Base-by-base conservation (phyloP, 2,329 filamentous ascomycete genomes). In the Fusarium oligoseptatum region DNA sequence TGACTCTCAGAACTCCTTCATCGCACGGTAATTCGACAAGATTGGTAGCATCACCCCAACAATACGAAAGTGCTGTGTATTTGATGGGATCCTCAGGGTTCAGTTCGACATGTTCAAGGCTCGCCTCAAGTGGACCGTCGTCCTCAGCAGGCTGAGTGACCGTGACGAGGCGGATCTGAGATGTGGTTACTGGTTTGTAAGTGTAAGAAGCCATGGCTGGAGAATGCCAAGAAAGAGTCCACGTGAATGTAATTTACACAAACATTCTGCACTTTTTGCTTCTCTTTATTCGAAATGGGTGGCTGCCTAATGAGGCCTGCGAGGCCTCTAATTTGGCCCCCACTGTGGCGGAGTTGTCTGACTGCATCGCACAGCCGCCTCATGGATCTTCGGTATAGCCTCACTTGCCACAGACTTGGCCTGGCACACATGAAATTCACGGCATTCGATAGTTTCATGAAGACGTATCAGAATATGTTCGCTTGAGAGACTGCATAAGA, bases 21-120 rank as follows among this genome's bases (percentile, higher is more conserved):
- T 72, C 56, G 2, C 71, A 76, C 2, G 66, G 68, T 3, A 76
- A 11, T 8, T 64, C 8, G 3, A 74, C 41, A 12, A 11, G 27
- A 15, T 27, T 17, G 1, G 15, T 37, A 0, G 73, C 12, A 22
- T 56, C 57, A 20, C 74, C 71, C 73, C 73, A 76, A 9, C 67
- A 64, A 6, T 76, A 76, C 0, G 74, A 76, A 3, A 76, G 37
- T 1, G 73, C 74, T 4, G 73, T 72, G 22, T 76, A 76, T 1
- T 27, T 48, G n/a, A 62, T 32, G 1, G 73, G 74, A 1, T 76
- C 50, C 1, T 72, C 66, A 1, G 60, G 65, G 9, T 76, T 37
- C 4, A 76, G 63, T 6, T 67, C 29, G 14, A 67, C 62, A 22
- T 76, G 74, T 12, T 66, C 37, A 11, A 76, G 67, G 7, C 20